phyloP scores from a whole-genome alignment of 192 early-diverging fungal species.

The Mortierella claussenii region DNA sequence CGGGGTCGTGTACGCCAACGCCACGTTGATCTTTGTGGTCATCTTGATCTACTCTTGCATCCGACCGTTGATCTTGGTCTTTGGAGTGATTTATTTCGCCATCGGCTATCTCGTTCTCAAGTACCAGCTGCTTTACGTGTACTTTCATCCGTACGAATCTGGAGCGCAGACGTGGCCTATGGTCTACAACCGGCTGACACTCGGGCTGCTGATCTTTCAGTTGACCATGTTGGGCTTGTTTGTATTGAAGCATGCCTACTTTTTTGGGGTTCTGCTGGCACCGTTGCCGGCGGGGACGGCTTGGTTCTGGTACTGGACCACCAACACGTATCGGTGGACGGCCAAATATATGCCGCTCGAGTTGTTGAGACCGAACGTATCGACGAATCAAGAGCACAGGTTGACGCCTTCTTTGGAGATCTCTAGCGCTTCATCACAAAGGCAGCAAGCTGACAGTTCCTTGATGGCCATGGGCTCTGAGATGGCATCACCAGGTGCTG shows the following conservation, averaged over 20 bases:
- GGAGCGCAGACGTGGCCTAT: slow-evolving; percentile 79
- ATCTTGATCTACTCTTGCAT: slow-evolving; percentile 81
- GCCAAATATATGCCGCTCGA: slow-evolving; percentile 62
- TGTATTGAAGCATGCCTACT: slow-evolving; percentile 62
- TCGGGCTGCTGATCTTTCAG: slow-evolving; percentile 74
- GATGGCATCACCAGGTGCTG: neutral
- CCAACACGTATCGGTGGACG: slow-evolving; percentile 54
- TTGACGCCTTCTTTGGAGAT: no score
- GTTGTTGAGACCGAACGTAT: slow-evolving; percentile 20
- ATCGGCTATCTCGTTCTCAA: slow-evolving; percentile 76
- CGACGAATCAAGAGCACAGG: neutral
- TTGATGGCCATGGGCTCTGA: slow-evolving; percentile 4
- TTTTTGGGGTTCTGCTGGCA: slow-evolving; percentile 56
- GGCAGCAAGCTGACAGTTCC: neutral
- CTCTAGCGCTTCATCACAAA: no score
- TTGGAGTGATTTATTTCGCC: slow-evolving; percentile 76
- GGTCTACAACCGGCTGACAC: slow-evolving; percentile 74
- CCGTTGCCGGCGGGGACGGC: slow-evolving; percentile 62
- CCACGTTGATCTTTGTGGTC: slow-evolving; percentile 77
- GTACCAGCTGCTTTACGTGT: slow-evolving; percentile 84
- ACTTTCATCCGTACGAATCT: slow-evolving; percentile 80
- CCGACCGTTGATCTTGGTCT: slow-evolving; percentile 73
- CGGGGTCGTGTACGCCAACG: slow-evolving; percentile 75
- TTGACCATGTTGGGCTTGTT: slow-evolving; percentile 74
- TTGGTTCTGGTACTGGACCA: slow-evolving; percentile 59